phyloP scores from a whole-genome alignment of 2,329 filamentous ascomycete species.

The Zymoseptoria ardabiliae region DNA sequence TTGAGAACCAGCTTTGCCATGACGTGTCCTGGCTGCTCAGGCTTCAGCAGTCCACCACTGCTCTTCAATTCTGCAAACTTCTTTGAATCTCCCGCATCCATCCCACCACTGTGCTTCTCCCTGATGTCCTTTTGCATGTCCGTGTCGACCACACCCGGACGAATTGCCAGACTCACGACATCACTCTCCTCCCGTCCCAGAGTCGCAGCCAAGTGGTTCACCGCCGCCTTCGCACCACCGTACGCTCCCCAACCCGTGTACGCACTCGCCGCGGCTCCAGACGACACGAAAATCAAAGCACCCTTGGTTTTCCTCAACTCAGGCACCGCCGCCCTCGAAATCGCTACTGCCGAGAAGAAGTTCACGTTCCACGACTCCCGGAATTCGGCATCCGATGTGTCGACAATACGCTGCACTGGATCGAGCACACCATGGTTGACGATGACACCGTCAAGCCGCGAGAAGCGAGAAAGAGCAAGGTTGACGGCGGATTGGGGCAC shows the following conservation, averaged over 20 bases:
- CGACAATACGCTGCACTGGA: slow-evolving; percentile 64
- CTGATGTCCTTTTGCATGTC: slow-evolving; percentile 83
- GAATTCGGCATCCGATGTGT: slow-evolving; percentile 67
- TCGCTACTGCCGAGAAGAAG: slow-evolving; percentile 71
- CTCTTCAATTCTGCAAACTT: slow-evolving; percentile 65
- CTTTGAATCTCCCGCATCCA: slow-evolving; percentile 51
- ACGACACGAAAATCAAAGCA: slow-evolving; percentile 69
- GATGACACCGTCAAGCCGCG: slow-evolving; percentile 71
- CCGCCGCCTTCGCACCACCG: slow-evolving; percentile 71
- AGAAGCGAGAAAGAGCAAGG: slow-evolving; percentile 54
- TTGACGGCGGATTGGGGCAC: slow-evolving; percentile 56
- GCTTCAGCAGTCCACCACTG: slow-evolving; percentile 61
- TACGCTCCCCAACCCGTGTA: slow-evolving; percentile 75
- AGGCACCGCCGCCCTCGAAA: slow-evolving; percentile 69
- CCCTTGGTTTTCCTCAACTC: slow-evolving; percentile 62
- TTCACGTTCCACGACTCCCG: slow-evolving; percentile 71
- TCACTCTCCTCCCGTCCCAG: slow-evolving; percentile 69
- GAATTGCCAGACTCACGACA: slow-evolving; percentile 64
- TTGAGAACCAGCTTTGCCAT: slow-evolving; percentile 70
- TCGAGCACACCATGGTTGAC: slow-evolving; percentile 80
- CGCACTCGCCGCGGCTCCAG: slow-evolving; percentile 61
- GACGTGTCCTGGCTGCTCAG: slow-evolving; percentile 1
- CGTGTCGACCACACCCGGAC: slow-evolving; percentile 78
- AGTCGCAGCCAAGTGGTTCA: slow-evolving; percentile 71
- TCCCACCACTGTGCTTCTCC: slow-evolving; percentile 56